A percentile compares a stretch with the other conserved stretches of the same genome.
Evolutionary conservation across 2,329 filamentous ascomycete species (phyloP).

Genomic region (Aspergillus ibericus): DNA sequence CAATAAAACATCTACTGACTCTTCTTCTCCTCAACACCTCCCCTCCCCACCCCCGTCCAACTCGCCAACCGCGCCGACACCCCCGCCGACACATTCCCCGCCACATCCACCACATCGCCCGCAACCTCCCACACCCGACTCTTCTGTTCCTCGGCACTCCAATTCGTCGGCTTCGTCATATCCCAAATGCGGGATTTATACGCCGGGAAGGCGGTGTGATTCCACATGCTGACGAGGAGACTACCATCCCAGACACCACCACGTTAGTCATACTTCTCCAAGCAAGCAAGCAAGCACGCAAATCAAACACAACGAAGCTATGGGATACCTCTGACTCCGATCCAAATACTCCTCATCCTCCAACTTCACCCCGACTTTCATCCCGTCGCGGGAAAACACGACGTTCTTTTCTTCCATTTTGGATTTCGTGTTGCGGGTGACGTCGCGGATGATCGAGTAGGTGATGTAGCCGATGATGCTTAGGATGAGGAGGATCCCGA

Average conservation of each 20-base stretch:
- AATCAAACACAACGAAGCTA: too few relatives aligned
- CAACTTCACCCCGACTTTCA: constrained; percentile 60
- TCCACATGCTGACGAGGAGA: constrained; percentile 52
- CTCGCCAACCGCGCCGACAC: neutral
- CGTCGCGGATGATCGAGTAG: constrained; percentile 60
- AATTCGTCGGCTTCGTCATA: constrained; percentile 26
- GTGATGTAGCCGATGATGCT: constrained; percentile 57
- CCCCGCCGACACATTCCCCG: neutral
- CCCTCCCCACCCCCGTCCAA: constrained; percentile 1
- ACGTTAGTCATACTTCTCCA: neutral
- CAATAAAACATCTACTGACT: neutral
- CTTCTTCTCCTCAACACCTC: neutral
- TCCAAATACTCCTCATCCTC: constrained; percentile 60
- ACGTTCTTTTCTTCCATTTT: constrained; percentile 67
- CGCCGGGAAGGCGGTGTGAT: constrained; percentile 47
- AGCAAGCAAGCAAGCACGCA: too few relatives aligned
- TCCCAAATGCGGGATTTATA: constrained; percentile 49
- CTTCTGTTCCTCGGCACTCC: constrained; percentile 26
- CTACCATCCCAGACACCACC: constrained; percentile 24
- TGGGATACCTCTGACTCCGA: constrained; percentile 58
- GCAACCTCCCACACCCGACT: constrained; percentile 4
- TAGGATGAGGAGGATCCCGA: constrained; percentile 52
- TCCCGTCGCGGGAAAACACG: constrained; percentile 59
- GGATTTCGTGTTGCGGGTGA: constrained; percentile 57
- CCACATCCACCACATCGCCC: neutral